phyloP scores from a whole-genome alignment of 2,329 filamentous ascomycete species.

The Chaetomiaceae sp. region DNA sequence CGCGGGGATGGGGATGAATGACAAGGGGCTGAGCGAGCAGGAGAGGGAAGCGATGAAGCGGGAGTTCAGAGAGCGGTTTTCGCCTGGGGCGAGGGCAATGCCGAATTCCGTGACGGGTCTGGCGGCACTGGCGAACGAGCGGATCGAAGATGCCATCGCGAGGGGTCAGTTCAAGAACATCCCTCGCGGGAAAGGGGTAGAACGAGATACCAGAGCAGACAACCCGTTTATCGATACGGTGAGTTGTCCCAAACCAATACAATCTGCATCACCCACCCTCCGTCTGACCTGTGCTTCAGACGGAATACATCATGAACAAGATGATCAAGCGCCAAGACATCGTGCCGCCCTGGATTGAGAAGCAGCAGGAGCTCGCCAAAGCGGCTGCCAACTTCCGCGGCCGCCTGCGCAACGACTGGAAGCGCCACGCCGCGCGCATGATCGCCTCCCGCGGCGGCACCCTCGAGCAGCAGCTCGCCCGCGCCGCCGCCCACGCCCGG shows the following conservation, averaged over 20 bases:
- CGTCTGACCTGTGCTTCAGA: conserved; percentile 32
- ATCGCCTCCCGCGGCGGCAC: conserved; percentile 74
- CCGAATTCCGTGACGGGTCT: conserved; percentile 74
- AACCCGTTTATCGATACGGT: conserved; percentile 84
- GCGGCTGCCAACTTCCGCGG: conserved; percentile 64
- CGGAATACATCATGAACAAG: conserved; percentile 97
- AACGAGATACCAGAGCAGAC: conserved; percentile 73
- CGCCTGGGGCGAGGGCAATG: conserved; percentile 63
- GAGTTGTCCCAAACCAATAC: background rate
- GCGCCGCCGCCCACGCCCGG: conserved; percentile 66
- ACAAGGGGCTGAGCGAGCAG: conserved; percentile 54
- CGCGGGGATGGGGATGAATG: conserved; percentile 41
- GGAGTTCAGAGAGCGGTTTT: conserved; percentile 76
- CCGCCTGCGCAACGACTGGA: conserved; percentile 77
- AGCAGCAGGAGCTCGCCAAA: conserved; percentile 81
- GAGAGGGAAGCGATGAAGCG: conserved; percentile 66
- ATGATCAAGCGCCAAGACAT: conserved; percentile 96
- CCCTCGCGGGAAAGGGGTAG: conserved; percentile 69
- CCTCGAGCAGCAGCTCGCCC: conserved; percentile 63
- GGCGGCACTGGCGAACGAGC: conserved; percentile 76
- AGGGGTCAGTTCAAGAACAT: conserved; percentile 81
- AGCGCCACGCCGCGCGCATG: conserved; percentile 68
- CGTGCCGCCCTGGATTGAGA: conserved; percentile 97
- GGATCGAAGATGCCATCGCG: conserved; percentile 87
- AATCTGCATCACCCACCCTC: background rate